phyloP scores from a whole-genome alignment of 345 rosid species.

The Salix arbutifolia region DNA sequence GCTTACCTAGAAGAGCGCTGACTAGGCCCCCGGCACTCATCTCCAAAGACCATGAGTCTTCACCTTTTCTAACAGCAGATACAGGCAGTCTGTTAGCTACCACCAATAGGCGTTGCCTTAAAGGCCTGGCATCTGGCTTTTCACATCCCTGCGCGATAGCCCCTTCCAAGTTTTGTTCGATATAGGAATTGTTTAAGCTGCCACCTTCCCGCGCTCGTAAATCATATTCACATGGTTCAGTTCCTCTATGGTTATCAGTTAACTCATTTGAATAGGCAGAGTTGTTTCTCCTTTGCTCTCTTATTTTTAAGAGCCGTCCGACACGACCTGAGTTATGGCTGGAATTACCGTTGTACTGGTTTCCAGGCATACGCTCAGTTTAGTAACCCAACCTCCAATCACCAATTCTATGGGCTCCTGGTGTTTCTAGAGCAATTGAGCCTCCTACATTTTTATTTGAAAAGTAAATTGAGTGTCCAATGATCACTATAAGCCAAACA shows the following conservation, averaged over 20 bases:
- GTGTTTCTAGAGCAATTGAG: conserved; percentile 26
- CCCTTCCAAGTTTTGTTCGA: conserved; percentile 63
- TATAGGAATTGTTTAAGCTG: conserved; percentile 42
- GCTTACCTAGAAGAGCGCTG: conserved; percentile 83
- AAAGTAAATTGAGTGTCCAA: conserved; percentile 16
- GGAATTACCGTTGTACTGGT: conserved; percentile 67
- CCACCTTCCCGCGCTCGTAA: conserved; percentile 47
- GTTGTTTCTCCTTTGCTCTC: conserved; percentile 58
- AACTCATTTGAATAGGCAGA: conserved; percentile 49
- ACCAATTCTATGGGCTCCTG: conserved; percentile 15
- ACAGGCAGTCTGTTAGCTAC: conserved; percentile 98
- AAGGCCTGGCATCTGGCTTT: conserved; percentile 61
- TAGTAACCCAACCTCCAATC: conserved; percentile 30
- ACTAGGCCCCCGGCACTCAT: conserved; percentile 98
- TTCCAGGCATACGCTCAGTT: conserved; percentile 88
- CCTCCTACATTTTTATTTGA: conserved; percentile 51
- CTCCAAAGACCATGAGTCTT: conserved; percentile 92
- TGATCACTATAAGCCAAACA: conserved; percentile 19
- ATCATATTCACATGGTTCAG: conserved; percentile 50
- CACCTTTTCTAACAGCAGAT: conserved; percentile 92
- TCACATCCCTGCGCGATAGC: conserved; percentile 52
- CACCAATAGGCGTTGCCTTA: conserved; percentile 80
- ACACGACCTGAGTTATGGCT: conserved; percentile 52
- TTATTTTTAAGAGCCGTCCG: conserved; percentile 72
- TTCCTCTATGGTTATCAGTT: conserved; percentile 29